phyloP scores from a whole-genome alignment of 257 asterid genomes.

The Mentha longifolia region DNA sequence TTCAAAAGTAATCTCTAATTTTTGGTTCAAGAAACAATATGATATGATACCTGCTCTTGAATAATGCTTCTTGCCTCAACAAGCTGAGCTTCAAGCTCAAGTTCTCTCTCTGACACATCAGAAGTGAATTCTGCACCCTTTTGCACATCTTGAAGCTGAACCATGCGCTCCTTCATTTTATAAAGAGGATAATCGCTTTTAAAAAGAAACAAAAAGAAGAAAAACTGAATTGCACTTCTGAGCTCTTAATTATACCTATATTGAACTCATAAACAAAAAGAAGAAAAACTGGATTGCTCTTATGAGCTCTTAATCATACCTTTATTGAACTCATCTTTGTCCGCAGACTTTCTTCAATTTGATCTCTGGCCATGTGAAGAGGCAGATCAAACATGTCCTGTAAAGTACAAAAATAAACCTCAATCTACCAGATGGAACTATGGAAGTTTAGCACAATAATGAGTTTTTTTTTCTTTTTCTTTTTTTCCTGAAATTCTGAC shows the following conservation, averaged over 20 bases:
- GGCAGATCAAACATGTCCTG: conserved; percentile 94
- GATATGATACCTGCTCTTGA: conserved; percentile 84
- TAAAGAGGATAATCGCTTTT: not conserved
- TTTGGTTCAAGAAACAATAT: conserved; percentile 33
- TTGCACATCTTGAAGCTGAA: conserved; percentile 93
- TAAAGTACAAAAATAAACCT: conserved; percentile 24
- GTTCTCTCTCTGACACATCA: conserved; percentile 96
- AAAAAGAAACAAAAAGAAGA: not conserved
- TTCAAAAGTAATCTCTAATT: conserved; percentile 31
- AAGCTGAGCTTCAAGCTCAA: conserved; percentile 98
- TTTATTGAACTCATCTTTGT: conserved; percentile 83
- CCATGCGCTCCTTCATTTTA: conserved; percentile 85
- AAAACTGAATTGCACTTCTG: too few relatives aligned
- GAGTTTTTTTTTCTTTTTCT: not conserved
- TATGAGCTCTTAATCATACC: conserved; percentile 43
- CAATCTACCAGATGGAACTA: conserved; percentile 17
- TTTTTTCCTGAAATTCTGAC: conserved; percentile 33
- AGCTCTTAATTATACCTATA: too few relatives aligned
- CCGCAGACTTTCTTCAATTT: conserved; percentile 86
- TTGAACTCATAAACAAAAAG: too few relatives aligned
- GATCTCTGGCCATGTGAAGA: conserved; percentile 92
- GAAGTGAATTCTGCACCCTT: conserved; percentile 81
- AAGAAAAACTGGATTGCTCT: conserved; percentile 9
- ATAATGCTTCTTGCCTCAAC: conserved; percentile 99
- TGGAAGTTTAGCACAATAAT: conserved; percentile 24